Evolutionary conservation across 768 basidiomycete genomes (phyloP), one percentile per base, ranked within the genome.

Genomic region (Tylopilus sp.): DNA sequence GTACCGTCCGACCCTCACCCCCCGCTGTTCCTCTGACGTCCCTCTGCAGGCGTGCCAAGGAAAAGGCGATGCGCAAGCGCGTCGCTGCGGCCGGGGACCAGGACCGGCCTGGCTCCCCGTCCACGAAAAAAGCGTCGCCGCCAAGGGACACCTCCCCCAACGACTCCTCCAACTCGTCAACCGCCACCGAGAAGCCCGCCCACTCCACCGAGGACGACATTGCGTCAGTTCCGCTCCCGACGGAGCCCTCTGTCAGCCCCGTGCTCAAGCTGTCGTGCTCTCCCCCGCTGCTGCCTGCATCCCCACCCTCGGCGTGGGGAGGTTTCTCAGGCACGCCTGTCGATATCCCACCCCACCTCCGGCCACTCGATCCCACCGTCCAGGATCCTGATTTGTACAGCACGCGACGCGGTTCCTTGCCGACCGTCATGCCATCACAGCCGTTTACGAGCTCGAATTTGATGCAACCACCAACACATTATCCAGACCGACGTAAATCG

Each of bases 11-110:
- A 38, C 55, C 3, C 30, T 40, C 41, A 21, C 19, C 54, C 16
- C 58, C 42, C 51, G n/a, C 48, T 49, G 40, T 44, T 52, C 7
- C 41, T 13, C 58, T 59, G 21, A 66, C 50, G 1, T 33, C 58
- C 33, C 54, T 36, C 48, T 53, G 29, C 68, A 88, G 89, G 52
- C 86, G 91, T 51, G 91, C 91, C 48, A 93, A 93, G 71, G 88
- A 89, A 68, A 93, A 93, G 69, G 81, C 75, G 65, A 62, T 82
- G 76, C 72, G 80, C 74, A 44, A 77, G 73, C 64, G 87, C 84
- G 70, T 72, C 47, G 12, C 65, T 3, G 40, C 58, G 0, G 36
- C 37, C 14, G 33, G 34, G 62, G 57, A 72, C 61, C 56, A 66
- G 48, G 34, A 59, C 56, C 54, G 22, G 4, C 16, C 52, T 3